phyloP scores from a whole-genome alignment of 139 green algal species.

The Tetradesmus obliquus region DNA sequence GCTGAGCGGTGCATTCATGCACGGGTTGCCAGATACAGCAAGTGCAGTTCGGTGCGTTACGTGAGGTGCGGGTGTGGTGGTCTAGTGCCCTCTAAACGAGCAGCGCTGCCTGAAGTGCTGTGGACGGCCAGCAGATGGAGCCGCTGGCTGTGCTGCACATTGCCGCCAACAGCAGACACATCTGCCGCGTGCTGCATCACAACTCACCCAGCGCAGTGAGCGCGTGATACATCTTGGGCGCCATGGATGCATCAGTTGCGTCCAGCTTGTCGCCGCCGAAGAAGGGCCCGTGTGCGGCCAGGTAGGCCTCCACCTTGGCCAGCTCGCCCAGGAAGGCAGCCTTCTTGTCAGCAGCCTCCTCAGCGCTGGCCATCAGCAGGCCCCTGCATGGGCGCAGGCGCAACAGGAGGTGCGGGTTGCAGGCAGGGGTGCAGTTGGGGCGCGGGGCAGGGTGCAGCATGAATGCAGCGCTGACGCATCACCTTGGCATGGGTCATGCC shows the following conservation, averaged over 20 bases:
- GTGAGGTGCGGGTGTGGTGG: no score
- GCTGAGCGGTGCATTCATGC: no score
- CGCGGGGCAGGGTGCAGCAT: no score
- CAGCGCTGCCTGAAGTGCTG: no score
- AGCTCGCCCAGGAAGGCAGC: slow-evolving; percentile 48
- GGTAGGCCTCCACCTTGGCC: slow-evolving; percentile 47
- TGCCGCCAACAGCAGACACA: neutral
- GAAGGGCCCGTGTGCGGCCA: slow-evolving; percentile 60
- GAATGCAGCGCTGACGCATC: no score
- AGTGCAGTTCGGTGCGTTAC: no score
- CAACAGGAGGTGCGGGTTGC: neutral
- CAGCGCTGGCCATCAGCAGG: slow-evolving; percentile 59
- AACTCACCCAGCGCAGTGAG: slow-evolving; percentile 54
- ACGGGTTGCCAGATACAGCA: no score
- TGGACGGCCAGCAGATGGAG: neutral
- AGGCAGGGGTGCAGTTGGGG: no score
- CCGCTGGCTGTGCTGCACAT: neutral
- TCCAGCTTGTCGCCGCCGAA: slow-evolving; percentile 72
- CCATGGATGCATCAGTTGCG: slow-evolving; percentile 74
- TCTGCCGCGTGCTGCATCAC: neutral
- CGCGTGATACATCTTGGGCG: slow-evolving; percentile 90
- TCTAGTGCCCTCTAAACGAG: no score
- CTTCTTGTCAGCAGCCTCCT: slow-evolving; percentile 67
- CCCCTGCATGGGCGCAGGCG: neutral
- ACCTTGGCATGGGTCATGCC: no score